Evolutionary conservation across 768 basidiomycete species (phyloP), one percentile per base, ranked within the genome.

Genomic region (Lactarius vividus): DNA sequence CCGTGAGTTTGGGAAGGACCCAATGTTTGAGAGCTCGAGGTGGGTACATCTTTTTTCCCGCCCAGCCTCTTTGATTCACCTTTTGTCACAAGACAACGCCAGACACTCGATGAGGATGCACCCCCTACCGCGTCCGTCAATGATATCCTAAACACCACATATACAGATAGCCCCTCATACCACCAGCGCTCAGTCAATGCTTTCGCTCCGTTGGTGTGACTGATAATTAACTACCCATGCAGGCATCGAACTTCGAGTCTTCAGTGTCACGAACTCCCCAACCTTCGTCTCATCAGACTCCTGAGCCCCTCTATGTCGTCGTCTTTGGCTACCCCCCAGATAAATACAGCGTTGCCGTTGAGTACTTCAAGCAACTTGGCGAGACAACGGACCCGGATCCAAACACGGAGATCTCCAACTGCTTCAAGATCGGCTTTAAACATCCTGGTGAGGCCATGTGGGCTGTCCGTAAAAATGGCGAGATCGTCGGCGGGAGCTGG

Each of bases 291-390:
- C 63, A 64, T 10, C 37, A 74, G 49, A 65, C 78, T 6, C 57
- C 76, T 13, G 82, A 84, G 31, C 79, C 83, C 3, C 74, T 83
- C 33, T 88, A 88, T 71, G 80, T 96, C 40, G 80, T 94, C 72
- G 86, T 96, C 59, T 96, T 93, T 67, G 94, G 94, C n/a, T 96
- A 94, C 73, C 92, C 94, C 6, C 79, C 85, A 37, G 90, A 94
- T 75, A 87, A 87, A 72, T 90, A 88, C 74, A 85, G 83, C 60
- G 73, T 86, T 18, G 86, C 89, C 0, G 85, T 84, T 18, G 89
- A 89, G 71, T 89, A 89, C 74, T 89, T 92, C 79, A 83, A 82
- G 70, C 85, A 87, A 1, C 77, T 96, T 26, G 92, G 91, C 9
- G 84, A 85, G 16, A 77, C 87, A 39, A 88, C 88, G 3, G 88